phyloP scores from a whole-genome alignment of 1,284 basidiomycete species.

The Cryptococcus sp. region DNA sequence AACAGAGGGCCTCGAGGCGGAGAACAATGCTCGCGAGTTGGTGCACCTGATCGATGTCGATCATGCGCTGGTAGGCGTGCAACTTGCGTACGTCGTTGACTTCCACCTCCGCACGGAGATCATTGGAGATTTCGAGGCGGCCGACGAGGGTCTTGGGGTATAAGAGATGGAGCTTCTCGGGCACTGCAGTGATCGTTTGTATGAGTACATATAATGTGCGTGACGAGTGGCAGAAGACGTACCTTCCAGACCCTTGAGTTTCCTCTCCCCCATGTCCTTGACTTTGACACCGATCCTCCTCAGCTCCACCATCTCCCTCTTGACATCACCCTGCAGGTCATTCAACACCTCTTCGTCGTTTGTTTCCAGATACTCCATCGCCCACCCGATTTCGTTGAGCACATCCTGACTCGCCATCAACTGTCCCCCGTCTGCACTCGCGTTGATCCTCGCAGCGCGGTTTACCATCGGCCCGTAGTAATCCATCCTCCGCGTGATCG shows the following conservation, averaged over 20 bases:
- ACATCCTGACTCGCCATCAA: conserved; percentile 91
- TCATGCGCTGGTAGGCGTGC: conserved; percentile 62
- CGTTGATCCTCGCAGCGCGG: conserved; percentile 80
- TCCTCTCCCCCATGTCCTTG: conserved; percentile 75
- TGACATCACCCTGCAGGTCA: conserved; percentile 44
- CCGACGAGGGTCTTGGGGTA: conserved; percentile 76
- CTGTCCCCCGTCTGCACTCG: conserved; percentile 85
- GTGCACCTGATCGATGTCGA: conserved; percentile 69
- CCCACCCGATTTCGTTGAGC: conserved; percentile 68
- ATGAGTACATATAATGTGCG: too few species aligned
- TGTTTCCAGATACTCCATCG: conserved; percentile 47
- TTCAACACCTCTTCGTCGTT: conserved; percentile 54
- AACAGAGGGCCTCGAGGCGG: conserved; percentile 76
- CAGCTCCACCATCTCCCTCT: conserved; percentile 48
- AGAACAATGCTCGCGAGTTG: conserved; percentile 73
- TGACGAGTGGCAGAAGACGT: conserved; percentile 5
- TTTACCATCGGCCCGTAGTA: conserved; percentile 95
- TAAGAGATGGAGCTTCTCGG: conserved; percentile 78
- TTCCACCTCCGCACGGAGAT: conserved; percentile 53
- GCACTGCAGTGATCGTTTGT: conserved; percentile 52
- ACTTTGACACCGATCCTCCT: conserved; percentile 71
- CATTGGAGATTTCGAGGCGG: conserved; percentile 61
- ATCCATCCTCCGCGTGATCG: conserved; percentile 95
- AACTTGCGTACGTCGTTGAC: conserved; percentile 53
- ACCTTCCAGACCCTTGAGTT: conserved; percentile 86